phyloP scores from a whole-genome alignment of 2,329 filamentous ascomycete species.

The Pyricularia grisea region DNA sequence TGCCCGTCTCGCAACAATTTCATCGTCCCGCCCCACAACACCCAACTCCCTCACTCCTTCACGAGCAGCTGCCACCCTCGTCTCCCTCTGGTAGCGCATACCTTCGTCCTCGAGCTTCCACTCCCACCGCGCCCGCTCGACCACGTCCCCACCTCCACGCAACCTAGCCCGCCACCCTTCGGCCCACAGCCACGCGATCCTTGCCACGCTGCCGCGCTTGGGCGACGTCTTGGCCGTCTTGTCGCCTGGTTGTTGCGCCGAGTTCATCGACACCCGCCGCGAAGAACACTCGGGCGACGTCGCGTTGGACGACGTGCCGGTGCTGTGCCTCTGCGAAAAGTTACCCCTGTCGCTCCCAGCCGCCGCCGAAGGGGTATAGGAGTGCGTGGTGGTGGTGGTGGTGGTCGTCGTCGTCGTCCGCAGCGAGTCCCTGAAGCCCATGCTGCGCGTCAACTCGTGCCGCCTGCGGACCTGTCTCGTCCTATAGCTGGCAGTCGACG shows the following conservation, averaged over 20 bases:
- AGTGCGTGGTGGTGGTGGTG: not conserved
- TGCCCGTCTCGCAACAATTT: not conserved
- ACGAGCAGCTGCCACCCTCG: not conserved
- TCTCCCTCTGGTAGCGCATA: not conserved
- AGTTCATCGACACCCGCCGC: not conserved
- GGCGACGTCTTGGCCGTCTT: not conserved
- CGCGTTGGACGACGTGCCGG: not conserved
- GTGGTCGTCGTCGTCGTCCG: not conserved
- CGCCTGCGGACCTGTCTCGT: not conserved
- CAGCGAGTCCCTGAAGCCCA: conserved; percentile 1
- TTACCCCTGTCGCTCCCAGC: not conserved
- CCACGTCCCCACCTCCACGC: conserved; percentile 18
- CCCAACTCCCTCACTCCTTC: not conserved
- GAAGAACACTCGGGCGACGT: not conserved
- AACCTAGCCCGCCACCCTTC: conserved; percentile 27
- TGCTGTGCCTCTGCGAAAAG: not conserved
- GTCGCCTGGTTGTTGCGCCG: no score
- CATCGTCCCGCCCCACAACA: not conserved
- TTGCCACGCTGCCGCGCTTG: conserved; percentile 14
- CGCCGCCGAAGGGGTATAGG: not conserved
- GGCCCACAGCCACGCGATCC: conserved; percentile 26
- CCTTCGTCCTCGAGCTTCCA: conserved; percentile 10
- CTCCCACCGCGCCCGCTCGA: conserved; percentile 24
- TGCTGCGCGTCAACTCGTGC: not conserved
- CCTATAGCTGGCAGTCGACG: not conserved